Base-by-base conservation (phyloP, 768 basidiomycete genomes). In the Trametes cinnabarina region DNA sequence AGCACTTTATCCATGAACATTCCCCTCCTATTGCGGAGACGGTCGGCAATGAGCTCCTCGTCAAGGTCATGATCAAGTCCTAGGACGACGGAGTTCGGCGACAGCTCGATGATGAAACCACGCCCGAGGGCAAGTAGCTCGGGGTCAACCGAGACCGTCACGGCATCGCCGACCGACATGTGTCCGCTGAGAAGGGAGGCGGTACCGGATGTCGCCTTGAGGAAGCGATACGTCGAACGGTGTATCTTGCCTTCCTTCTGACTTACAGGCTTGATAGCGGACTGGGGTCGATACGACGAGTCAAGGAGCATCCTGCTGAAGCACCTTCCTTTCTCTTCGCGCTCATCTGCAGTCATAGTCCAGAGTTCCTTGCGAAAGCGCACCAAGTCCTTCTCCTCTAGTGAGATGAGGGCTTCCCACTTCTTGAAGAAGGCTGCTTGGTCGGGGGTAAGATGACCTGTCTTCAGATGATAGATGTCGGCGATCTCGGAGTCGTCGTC, bases 331-430 rank as follows among this genome's bases (percentile, higher is more conserved):
- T 81, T 82, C 53, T 74, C 79, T 71, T 94, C 91, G 54, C 97
- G 80, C 65, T 94, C 87, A 17, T 71, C 74, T 0, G 93, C 92
- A 6, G 82, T 81, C 80, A 96, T 83, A 0, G 91, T 94, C 97
- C 97, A 99, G 9, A 98, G 76, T 65, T 99, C 95, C 63, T 90
- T 91, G 69, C 85, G 85, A 75, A 92, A 94, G 19, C 90, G 81
- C 10, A 87, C 74, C 14, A 90, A 76, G 62, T 97, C 95, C 56
- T 88, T 86, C 69, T 98, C 97, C 70, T 99, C 97, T 4, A 86
- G 68, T 2, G 92, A 79, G 55, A 98, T 78, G 15, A 98, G 79
- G 2, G 78, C 74, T 68, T 99, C 97, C 97, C 97, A 99, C 63
- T 83, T 79, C 66, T 84, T 84, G 78, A 97, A 98, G 72, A 98